Evolutionary conservation across 2,329 filamentous ascomycete genomes (phyloP), one percentile per base, ranked within the genome.

Genomic region (Aspergillus nomiae): DNA sequence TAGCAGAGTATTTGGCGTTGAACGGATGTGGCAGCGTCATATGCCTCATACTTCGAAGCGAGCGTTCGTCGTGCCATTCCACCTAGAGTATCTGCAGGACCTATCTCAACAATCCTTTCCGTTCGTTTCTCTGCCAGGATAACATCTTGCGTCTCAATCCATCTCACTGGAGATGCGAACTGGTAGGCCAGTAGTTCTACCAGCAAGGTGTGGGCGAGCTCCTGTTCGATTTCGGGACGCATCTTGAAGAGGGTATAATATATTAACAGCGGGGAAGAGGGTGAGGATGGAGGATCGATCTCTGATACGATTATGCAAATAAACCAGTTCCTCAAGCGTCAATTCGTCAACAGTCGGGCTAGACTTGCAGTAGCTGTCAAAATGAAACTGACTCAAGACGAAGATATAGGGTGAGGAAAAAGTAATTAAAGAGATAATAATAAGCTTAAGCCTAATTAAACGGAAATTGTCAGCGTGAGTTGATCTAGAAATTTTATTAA

Each of bases 111-210:
- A 76, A 99, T 96, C 76, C 95, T 90, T 86, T 99, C 95, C 57
- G 95, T 96, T 58, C 89, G 91, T 83, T 96, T 95, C 81, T 98
- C 93, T 69, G 91, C 94, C 72, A 99, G 91, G 76, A 99, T 95
- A 73, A 99, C 95, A 94, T 99, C 95, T 83, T 99, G 95, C 60
- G 95, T 99, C 83, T 99, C 95, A 81, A 99, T 99, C 95, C 95
- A 99, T 89, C 95, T 90, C 73, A 99, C 95, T 57, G 95, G 95
- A 60, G 94, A 98, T 74, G 95, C 95, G 81, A 99, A 99, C 80
- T 99, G 95, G 82, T 98, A 99, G 84, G 95, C 95, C 72, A 99
- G 89, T 69, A 99, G 92, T 89, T 99, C 95, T 70, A 99, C 92
- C 78, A 99, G 91, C 82, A 99, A 88, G 71, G 94, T 98, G 82